Percentiles rank a stretch among this genome's conserved stretches.
phyloP scores from a whole-genome alignment of 83 land plant genomes.

The Diphasiastrum complanatum region DNA sequence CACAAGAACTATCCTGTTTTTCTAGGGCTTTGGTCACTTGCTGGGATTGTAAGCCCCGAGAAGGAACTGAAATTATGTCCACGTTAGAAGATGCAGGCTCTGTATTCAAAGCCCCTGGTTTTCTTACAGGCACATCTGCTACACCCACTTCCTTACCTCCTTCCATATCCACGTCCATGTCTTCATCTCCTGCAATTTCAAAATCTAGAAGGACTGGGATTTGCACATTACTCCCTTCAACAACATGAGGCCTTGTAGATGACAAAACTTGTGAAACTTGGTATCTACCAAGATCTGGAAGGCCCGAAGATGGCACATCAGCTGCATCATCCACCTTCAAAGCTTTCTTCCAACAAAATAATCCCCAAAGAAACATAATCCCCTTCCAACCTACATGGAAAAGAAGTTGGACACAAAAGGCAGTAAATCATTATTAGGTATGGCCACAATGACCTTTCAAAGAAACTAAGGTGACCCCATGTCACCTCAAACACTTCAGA shows the following conservation, averaged over 20 bases:
- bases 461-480: not conserved
- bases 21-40: too few species aligned
- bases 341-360: conserved; percentile 17
- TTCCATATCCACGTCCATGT: conserved; percentile 28
- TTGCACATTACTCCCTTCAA: not conserved
- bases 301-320: too few species aligned
- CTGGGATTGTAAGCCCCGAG: not conserved
- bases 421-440: not conserved
- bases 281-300: too few species aligned
- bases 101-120: too few species aligned
- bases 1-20: too few species aligned
- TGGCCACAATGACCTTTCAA: not conserved
- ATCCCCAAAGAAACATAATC: conserved; percentile 23
- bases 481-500: too few species aligned
- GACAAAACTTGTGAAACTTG: too few species aligned
- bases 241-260: not conserved
- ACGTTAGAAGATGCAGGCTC: not conserved
- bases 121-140: conserved; percentile 15
- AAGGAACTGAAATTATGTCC: not conserved
- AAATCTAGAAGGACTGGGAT: not conserved
- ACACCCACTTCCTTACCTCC: conserved; percentile 19
- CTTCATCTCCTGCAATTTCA: conserved; percentile 10
- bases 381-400: conserved; percentile 17
- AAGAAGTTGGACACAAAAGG: not conserved
- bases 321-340: too few species aligned